Percentiles rank a stretch among this genome's conserved stretches.
Evolutionary conservation across 2,329 filamentous ascomycete genomes (phyloP).

Genomic region (Aspergillus felis): DNA sequence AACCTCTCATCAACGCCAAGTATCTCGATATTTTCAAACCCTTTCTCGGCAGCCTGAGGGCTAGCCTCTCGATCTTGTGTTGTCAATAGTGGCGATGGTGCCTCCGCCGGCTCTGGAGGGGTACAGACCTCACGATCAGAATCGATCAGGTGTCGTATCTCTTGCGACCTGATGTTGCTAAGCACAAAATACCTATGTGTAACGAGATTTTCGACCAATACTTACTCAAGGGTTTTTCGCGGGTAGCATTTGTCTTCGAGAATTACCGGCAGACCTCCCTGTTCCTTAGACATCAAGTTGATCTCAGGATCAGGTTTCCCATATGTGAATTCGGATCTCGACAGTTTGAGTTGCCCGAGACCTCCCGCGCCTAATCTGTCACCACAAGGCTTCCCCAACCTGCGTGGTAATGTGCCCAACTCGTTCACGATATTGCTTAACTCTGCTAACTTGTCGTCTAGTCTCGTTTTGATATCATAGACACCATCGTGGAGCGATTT

Average conservation of each 20-base stretch:
- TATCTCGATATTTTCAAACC: conserved; percentile 2
- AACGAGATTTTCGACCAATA: neutral
- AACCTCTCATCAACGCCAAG: conserved; percentile 7
- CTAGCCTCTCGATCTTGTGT: conserved; percentile 29
- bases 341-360: conserved; percentile 9
- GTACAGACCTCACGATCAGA: conserved; percentile 20
- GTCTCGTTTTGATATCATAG: conserved; percentile 49
- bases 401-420: conserved; percentile 44
- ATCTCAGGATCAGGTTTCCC: conserved; percentile 14
- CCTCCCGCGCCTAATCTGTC: conserved; percentile 9
- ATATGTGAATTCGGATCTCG: conserved; percentile 11
- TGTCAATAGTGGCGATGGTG: conserved; percentile 45
- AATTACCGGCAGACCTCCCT: conserved; percentile 53
- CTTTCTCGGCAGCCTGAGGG: conserved; percentile 2
- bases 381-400: conserved; percentile 18
- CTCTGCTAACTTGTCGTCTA: conserved; percentile 56
- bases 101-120: conserved; percentile 38
- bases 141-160: conserved; percentile 30
- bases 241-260: conserved; percentile 57
- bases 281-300: conserved; percentile 20
- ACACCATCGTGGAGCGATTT: conserved; percentile 46
- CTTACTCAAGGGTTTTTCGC: conserved; percentile 53
- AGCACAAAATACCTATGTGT: neutral
- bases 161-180: conserved; percentile 28
- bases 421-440: conserved; percentile 52